These are phyloP conservation scores for Immersiella caudata DNA, from an alignment of 495 filamentous ascomycete genomes.

Conservation along the genomic window DNA sequence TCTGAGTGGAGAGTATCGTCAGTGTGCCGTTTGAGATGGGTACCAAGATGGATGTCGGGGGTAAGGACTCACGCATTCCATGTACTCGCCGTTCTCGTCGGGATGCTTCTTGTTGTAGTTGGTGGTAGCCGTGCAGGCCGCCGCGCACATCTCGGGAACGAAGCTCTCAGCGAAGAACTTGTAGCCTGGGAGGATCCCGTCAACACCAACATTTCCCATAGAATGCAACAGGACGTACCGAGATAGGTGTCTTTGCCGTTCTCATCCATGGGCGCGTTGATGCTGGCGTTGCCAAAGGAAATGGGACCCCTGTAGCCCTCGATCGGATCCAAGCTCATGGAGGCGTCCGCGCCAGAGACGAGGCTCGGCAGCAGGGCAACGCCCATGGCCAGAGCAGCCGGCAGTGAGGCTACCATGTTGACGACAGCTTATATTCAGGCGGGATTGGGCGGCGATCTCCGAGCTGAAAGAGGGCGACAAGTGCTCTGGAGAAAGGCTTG, in stretches of 20 bases:
- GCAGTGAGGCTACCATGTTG: conserved; percentile 6
- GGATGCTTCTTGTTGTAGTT: conserved; percentile 27
- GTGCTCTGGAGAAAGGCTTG: not conserved
- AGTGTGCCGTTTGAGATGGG: not conserved
- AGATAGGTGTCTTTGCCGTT: conserved; percentile 25
- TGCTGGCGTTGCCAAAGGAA: conserved; percentile 19
- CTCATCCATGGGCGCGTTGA: conserved; percentile 26
- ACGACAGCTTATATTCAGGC: not conserved
- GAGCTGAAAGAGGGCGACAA: not conserved
- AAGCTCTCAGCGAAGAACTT: conserved; percentile 26
- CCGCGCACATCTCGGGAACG: conserved; percentile 27
- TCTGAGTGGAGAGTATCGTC: not conserved
- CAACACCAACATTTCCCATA: not conserved
- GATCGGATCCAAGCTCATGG: conserved; percentile 12
- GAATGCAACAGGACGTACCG: not conserved
- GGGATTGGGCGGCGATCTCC: not conserved
- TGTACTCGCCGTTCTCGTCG: conserved; percentile 15
- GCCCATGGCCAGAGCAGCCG: conserved; percentile 1
- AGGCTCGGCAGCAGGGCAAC: not conserved
- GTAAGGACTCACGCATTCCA: conserved; percentile 14
- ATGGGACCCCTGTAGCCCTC: conserved; percentile 25
- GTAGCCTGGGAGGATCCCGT: not conserved
- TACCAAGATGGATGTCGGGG: no score
- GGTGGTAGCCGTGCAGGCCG: conserved; percentile 22
- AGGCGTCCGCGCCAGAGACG: not conserved